Evolutionary conservation across 805 yeast genomes (phyloP), one percentile per base, ranked within the genome.

Genomic region (Yamadazyma laniorum): DNA sequence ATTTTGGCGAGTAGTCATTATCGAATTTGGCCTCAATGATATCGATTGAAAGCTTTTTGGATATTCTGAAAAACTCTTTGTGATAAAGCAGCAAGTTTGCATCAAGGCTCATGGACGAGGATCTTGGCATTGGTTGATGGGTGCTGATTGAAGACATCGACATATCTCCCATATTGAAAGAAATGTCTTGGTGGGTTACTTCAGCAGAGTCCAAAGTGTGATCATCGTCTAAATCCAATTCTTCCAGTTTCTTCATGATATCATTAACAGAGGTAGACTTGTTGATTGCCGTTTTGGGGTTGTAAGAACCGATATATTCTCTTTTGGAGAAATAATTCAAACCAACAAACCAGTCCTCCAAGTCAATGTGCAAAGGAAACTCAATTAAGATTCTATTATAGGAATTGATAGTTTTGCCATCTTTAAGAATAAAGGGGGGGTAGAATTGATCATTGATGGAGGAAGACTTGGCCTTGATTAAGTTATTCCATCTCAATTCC

Each of bases 261-360:
- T 32, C 37, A 29, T 29, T 35, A 14, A 26, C 18, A 4, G 44
- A 40, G 18, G 22, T 23, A 6, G 44, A 40, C 12, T 29, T 35
- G 28, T 32, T 25, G 13, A 39, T 41, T 18, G 37, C 33, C 14
- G 30, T 40, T 12, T 32, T 39, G 2, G 44, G 39, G 23, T 47
- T 44, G 34, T 39, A 56, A 1, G 55, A 44, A 1, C 73, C 74
- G 37, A 68, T 68, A 43, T 68, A 78, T 48, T 82, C 88, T 19
- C 80, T 57, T 39, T 72, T 74, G 6, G 87, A 72, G 50, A 82
- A 80, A 11, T 85, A 78, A 31, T 71, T 74, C 41, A 85, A 58
- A 0, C 86, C 81, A 9, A 84, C 84, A 44, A 75, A 67, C 90
- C 93, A 84, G 53, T 82, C 89, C 51, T 83, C 90, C 29, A 83